Percentiles rank a stretch among this genome's conserved stretches.
Evolutionary conservation across 129 eudicot genomes (phyloP).

Genomic region (Centella asiatica): DNA sequence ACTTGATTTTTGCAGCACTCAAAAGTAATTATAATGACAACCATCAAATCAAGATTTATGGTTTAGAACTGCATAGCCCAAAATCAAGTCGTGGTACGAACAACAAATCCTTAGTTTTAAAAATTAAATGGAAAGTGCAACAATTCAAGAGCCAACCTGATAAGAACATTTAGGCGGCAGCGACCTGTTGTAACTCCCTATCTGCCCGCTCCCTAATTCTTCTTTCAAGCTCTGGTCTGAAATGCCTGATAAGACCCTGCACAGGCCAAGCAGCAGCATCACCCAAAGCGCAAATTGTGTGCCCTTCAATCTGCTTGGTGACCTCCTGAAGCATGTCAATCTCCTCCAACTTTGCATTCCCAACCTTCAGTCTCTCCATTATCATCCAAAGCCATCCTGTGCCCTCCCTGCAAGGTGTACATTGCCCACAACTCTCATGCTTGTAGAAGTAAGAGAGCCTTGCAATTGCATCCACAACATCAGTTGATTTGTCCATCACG

Average conservation of each 20-base stretch:
- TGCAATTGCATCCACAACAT: constrained; percentile 79
- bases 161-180: constrained; percentile 44
- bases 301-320: constrained; percentile 93
- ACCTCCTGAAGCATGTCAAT: constrained; percentile 91
- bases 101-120: constrained; percentile 1
- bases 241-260: constrained; percentile 97
- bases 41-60: not conserved
- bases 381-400: constrained; percentile 95
- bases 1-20: not conserved
- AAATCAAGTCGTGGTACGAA: not conserved
- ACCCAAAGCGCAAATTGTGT: constrained; percentile 85
- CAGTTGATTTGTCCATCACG: constrained; percentile 83
- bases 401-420: constrained; percentile 93
- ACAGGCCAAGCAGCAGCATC: constrained; percentile 99
- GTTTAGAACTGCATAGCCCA: not conserved
- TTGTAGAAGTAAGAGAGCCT: constrained; percentile 84
- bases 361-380: constrained; percentile 92
- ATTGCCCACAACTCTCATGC: constrained; percentile 92
- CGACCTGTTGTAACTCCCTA: constrained; percentile 48
- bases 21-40: not conserved
- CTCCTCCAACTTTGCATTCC: constrained; percentile 87
- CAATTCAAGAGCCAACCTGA: constrained; percentile 32
- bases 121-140: not conserved
- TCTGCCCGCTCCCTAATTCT: constrained; percentile 68
- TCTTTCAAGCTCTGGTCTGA: constrained; percentile 84